Evolutionary conservation across 176 grass and related monocot genomes (phyloP).

Genomic region (Avena sativa): DNA sequence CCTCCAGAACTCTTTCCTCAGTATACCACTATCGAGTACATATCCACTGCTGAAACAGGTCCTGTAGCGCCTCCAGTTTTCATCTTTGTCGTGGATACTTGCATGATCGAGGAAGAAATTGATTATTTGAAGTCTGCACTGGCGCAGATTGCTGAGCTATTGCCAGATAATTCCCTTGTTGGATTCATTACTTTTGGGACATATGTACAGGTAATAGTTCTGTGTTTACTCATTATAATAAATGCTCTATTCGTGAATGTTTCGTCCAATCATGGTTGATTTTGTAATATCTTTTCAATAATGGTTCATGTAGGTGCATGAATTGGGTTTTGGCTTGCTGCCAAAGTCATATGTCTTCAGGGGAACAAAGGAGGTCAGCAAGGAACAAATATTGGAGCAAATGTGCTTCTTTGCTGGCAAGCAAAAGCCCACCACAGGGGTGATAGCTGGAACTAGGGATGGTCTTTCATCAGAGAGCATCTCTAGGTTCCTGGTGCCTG

Average conservation of each 20-base stretch:
- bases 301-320: conserved; percentile 72
- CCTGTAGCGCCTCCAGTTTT: conserved; percentile 69
- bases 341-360: conserved; percentile 96
- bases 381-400: conserved; percentile 92
- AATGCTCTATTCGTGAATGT: conserved; percentile 32
- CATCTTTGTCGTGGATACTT: conserved; percentile 95
- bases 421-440: conserved; percentile 68
- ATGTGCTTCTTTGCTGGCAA: conserved; percentile 90
- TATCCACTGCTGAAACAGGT: conserved; percentile 59
- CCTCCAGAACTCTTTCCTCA: conserved; percentile 76
- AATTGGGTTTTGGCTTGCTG: conserved; percentile 87
- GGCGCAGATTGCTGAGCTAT: conserved; percentile 84
- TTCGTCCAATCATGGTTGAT: conserved; percentile 25
- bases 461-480: conserved; percentile 93
- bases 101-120: conserved; percentile 99
- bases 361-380: conserved; percentile 87
- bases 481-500: conserved; percentile 80
- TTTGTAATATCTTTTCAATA: conserved; percentile 41
- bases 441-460: conserved; percentile 86
- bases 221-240: background rate
- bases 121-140: conserved; percentile 82
- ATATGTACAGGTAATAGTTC: conserved; percentile 76
- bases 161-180: conserved; percentile 86
- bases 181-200: conserved; percentile 92
- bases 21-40: conserved; percentile 82